Evolutionary conservation across 371 early-diverging fungal species (phyloP).

Genomic region (Syncephalastrum contaminatum): DNA sequence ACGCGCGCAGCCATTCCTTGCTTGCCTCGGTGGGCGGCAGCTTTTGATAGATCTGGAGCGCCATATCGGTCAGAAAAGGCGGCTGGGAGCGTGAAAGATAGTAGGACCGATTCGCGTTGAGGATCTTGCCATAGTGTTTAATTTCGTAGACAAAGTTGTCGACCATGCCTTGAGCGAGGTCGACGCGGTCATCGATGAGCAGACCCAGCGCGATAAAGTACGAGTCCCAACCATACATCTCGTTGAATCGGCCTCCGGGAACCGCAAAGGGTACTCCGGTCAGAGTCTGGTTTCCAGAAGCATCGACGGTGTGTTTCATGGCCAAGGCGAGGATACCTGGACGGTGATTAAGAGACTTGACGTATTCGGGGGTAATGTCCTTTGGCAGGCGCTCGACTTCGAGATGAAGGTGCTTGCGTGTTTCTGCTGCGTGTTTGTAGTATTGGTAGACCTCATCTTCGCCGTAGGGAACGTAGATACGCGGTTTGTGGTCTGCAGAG

Average conservation of each 20-base stretch:
- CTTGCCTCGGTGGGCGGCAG: constrained; percentile 55
- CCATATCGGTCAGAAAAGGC: constrained; percentile 97
- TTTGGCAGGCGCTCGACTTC: constrained; percentile 83
- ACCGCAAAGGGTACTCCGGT: constrained; percentile 93
- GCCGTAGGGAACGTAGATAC: constrained; percentile 88
- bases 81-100: constrained; percentile 96
- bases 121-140: constrained; percentile 95
- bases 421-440: constrained; percentile 67
- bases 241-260: constrained; percentile 98
- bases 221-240: constrained; percentile 98
- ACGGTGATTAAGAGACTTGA: constrained; percentile 83
- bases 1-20: constrained; percentile 76
- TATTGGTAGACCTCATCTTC: constrained; percentile 80
- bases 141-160: constrained; percentile 96
- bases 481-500: constrained; percentile 70
- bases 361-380: constrained; percentile 87
- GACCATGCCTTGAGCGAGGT: constrained; percentile 91
- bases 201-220: constrained; percentile 94
- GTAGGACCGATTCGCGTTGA: constrained; percentile 97
- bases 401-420: constrained; percentile 73
- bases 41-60: constrained; percentile 72
- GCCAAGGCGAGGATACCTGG: constrained; percentile 92
- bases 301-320: constrained; percentile 54
- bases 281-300: constrained; percentile 52
- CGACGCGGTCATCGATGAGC: constrained; percentile 78